These are phyloP conservation scores for Benincasa hispida DNA, from an alignment of 306 rosid species.

Conservation along the genomic window DNA sequence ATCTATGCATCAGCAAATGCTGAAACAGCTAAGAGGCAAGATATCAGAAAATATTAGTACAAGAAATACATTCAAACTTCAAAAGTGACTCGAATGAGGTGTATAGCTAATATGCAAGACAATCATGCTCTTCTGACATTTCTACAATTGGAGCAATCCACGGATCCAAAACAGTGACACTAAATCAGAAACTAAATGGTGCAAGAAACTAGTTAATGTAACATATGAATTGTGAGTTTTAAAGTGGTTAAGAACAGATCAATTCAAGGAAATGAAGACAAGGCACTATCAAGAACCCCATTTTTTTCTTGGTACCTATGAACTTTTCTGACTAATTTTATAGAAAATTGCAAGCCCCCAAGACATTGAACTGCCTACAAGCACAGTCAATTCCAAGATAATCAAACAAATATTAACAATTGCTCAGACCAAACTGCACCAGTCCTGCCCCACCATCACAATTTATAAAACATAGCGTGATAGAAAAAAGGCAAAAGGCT, in stretches of 20 bases:
- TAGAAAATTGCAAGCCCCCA: background rate
- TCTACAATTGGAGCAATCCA: background rate
- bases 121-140: background rate
- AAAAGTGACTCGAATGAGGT: background rate
- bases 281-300: background rate
- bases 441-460: background rate
- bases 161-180: background rate
- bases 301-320: background rate
- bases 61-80: background rate
- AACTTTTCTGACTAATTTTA: background rate
- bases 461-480: background rate
- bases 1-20: background rate
- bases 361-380: background rate
- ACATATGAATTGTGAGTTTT: background rate
- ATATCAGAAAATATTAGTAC: background rate
- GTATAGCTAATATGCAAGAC: background rate
- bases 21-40: background rate
- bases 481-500: background rate
- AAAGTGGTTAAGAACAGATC: background rate
- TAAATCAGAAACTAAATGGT: background rate
- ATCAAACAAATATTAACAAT: background rate
- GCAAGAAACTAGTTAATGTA: background rate
- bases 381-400: background rate
- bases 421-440: background rate
- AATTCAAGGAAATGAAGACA: background rate